A percentile compares a stretch with the other conserved stretches of the same genome.
phyloP scores from a whole-genome alignment of 2,329 filamentous ascomycete species.

The Neobulgaria alba region DNA sequence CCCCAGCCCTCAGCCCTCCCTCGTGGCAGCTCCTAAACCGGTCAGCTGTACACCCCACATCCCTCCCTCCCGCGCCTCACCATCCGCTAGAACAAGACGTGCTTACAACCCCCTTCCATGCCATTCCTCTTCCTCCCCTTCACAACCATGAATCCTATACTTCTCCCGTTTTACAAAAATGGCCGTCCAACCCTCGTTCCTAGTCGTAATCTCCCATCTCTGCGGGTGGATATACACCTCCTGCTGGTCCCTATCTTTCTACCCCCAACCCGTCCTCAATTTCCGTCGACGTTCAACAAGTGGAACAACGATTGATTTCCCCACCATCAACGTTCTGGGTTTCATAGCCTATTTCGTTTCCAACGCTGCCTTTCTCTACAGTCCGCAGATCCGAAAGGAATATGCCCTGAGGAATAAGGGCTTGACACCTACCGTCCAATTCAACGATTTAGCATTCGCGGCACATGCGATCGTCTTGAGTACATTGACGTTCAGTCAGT shows the following conservation, averaged over 20 bases:
- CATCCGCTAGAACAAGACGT: neutral
- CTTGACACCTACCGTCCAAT: conserved; percentile 71
- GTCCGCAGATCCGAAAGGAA: conserved; percentile 65
- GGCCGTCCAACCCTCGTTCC: conserved; percentile 29
- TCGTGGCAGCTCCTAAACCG: too few relatives aligned
- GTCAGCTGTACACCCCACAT: too few relatives aligned
- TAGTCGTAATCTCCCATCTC: conserved; percentile 44
- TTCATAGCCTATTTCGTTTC: conserved; percentile 71
- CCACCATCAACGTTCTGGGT: conserved; percentile 61
- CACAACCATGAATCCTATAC: neutral
- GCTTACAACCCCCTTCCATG: neutral
- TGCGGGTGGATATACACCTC: conserved; percentile 70
- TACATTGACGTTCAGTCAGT: conserved; percentile 67
- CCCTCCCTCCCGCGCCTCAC: too few relatives aligned
- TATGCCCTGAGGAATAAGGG: conserved; percentile 74
- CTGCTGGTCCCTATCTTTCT: conserved; percentile 84
- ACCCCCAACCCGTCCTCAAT: conserved; percentile 82
- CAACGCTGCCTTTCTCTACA: conserved; percentile 69
- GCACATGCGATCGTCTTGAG: conserved; percentile 70
- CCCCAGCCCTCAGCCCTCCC: too few relatives aligned
- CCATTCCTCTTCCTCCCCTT: neutral
- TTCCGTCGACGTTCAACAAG: conserved; percentile 65
- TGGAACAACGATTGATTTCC: conserved; percentile 84
- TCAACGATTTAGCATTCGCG: conserved; percentile 88
- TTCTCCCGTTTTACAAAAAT: conserved; percentile 12